A percentile compares a stretch with the other conserved stretches of the same genome.
Evolutionary conservation across 495 filamentous ascomycete species (phyloP).

Genomic region (Platismatia glauca): DNA sequence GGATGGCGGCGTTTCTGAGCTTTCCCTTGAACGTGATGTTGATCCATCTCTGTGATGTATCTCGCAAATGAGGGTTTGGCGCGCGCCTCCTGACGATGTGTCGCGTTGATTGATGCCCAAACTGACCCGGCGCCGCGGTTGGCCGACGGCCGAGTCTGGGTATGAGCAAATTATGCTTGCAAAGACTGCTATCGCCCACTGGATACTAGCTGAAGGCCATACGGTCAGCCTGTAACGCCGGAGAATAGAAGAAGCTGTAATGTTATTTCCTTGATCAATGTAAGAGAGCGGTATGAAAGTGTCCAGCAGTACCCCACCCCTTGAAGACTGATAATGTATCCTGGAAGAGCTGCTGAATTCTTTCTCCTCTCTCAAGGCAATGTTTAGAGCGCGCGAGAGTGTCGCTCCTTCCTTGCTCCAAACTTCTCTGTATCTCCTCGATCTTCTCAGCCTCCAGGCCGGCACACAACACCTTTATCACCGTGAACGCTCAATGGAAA

Average conservation of each 20-base stretch:
- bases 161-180: background rate
- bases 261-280: background rate
- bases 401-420: background rate
- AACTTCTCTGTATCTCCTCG: background rate
- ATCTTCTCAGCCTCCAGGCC: background rate
- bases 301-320: background rate
- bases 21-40: background rate
- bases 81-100: background rate
- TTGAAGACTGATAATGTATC: background rate
- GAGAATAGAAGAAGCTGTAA: background rate
- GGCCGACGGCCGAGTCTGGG: background rate
- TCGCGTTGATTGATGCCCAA: background rate
- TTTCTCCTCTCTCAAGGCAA: background rate
- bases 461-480: background rate
- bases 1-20: conserved; percentile 34
- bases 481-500: background rate
- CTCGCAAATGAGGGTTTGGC: background rate
- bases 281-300: background rate
- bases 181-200: background rate
- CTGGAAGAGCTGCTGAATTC: background rate
- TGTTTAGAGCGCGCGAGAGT: background rate
- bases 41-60: background rate
- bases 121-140: background rate
- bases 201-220: conserved; percentile 3
- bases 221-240: background rate